These are phyloP conservation scores for Saraca asoca DNA, from an alignment of 331 rosid genomes.

Conservation along the genomic window DNA sequence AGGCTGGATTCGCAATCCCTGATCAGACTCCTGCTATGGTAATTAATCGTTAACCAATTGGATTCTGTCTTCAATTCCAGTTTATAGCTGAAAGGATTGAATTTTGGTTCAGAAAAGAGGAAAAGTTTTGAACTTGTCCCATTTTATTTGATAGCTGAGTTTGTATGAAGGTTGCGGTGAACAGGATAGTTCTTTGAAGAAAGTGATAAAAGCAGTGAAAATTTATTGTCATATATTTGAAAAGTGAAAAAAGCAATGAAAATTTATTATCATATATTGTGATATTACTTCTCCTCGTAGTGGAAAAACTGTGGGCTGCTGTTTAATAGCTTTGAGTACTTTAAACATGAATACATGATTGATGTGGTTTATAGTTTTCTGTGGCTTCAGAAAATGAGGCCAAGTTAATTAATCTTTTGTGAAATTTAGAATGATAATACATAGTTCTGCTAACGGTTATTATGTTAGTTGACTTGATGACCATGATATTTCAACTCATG, in stretches of 20 bases:
- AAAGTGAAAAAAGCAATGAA: too few species aligned
- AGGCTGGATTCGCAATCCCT: constrained; percentile 94
- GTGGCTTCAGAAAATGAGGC: neutral
- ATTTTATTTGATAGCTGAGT: neutral
- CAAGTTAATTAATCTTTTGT: neutral
- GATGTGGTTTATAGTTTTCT: too few species aligned
- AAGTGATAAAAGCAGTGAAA: too few species aligned
- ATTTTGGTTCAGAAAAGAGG: neutral
- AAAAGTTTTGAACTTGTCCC: neutral
- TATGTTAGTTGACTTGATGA: neutral
- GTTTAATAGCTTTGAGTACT: constrained; percentile 3
- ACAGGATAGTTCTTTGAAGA: neutral
- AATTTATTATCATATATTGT: too few species aligned
- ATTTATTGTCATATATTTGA: too few species aligned
- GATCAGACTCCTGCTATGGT: constrained; percentile 95
- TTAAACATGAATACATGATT: neutral
- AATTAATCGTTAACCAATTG: neutral
- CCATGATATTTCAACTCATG: neutral
- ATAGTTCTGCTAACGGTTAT: neutral
- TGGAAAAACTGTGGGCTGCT: neutral
- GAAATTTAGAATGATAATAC: neutral
- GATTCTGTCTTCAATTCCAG: neutral
- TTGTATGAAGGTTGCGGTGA: neutral
- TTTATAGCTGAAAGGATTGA: constrained; percentile 1
- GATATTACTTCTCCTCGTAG: too few species aligned